These are phyloP conservation scores for Colletotrichum paranaense DNA, from an alignment of 2,329 filamentous ascomycete species.

Conservation along the genomic window DNA sequence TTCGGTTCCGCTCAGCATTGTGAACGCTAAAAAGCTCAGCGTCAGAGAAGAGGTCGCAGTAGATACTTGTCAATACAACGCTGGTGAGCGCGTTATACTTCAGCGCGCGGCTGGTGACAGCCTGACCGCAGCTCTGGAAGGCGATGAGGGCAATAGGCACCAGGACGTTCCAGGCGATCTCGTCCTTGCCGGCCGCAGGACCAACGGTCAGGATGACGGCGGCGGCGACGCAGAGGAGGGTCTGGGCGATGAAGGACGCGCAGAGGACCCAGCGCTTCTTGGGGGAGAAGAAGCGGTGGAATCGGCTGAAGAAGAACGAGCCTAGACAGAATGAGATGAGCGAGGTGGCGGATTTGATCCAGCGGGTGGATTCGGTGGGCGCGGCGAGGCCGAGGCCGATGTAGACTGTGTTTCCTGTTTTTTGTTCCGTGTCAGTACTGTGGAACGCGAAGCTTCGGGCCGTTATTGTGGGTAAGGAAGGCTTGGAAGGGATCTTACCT, in stretches of 20 bases:
- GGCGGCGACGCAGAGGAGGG: conserved; percentile 60
- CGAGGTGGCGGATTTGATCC: conserved; percentile 79
- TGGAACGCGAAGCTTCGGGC: neutral
- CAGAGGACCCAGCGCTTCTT: conserved; percentile 74
- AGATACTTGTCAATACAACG: conserved; percentile 84
- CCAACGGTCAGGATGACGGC: conserved; percentile 54
- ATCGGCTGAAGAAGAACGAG: conserved; percentile 76
- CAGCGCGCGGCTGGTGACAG: conserved; percentile 77
- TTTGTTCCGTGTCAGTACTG: neutral
- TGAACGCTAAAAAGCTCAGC: conserved; percentile 55
- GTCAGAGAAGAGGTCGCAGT: conserved; percentile 83
- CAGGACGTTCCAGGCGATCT: conserved; percentile 69
- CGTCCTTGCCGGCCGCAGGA: conserved; percentile 52
- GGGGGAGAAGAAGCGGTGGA: conserved; percentile 73
- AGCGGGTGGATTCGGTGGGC: conserved; percentile 65
- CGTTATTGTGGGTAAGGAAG: neutral
- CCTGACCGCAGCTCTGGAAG: conserved; percentile 83
- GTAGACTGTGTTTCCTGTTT: conserved; percentile 79
- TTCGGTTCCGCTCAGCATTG: conserved; percentile 63
- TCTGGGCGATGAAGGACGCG: conserved; percentile 66
- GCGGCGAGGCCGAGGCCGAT: conserved; percentile 78
- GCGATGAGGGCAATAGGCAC: conserved; percentile 77
- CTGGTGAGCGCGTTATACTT: conserved; percentile 79
- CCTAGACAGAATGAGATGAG: conserved; percentile 78
- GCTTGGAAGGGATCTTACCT: conserved; percentile 56